Evolutionary conservation across 176 grass and related monocot species (phyloP).

Genomic region (Eragrostis nindensis): DNA sequence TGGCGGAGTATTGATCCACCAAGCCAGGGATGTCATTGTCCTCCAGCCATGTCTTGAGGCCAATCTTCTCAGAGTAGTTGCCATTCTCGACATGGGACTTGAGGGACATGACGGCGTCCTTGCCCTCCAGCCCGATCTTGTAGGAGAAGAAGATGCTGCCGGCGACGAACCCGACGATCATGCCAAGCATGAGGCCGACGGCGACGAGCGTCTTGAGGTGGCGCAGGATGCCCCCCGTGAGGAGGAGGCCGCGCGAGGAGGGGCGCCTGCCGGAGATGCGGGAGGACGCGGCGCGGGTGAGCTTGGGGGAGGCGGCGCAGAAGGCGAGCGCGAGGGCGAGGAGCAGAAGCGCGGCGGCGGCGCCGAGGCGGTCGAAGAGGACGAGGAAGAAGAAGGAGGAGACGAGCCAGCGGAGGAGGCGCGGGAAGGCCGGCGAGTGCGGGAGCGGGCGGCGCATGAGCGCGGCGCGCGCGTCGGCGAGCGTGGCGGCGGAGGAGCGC

Average conservation of each 20-base stretch:
- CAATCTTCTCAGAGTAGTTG: slow-evolving; percentile 91
- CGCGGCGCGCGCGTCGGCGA: slow-evolving; percentile 74
- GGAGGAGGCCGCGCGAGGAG: slow-evolving; percentile 29
- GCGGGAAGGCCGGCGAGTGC: slow-evolving; percentile 63
- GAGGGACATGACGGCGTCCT: slow-evolving; percentile 81
- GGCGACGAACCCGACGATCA: slow-evolving; percentile 70
- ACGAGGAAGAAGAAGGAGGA: slow-evolving; percentile 80
- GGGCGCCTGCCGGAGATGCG: slow-evolving; percentile 34
- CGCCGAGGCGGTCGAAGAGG: slow-evolving; percentile 63
- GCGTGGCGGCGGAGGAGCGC: slow-evolving; percentile 58
- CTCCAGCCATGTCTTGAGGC: slow-evolving; percentile 89
- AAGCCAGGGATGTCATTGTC: slow-evolving; percentile 84
- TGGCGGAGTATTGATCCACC: slow-evolving; percentile 80
- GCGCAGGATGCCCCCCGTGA: slow-evolving; percentile 59
- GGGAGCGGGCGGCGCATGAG: slow-evolving; percentile 64
- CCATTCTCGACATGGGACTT: slow-evolving; percentile 88
- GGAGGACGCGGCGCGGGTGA: slow-evolving; percentile 38
- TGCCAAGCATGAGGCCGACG: slow-evolving; percentile 69
- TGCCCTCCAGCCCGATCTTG: slow-evolving; percentile 95
- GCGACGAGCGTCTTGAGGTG: slow-evolving; percentile 78
- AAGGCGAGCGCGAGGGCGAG: slow-evolving; percentile 47
- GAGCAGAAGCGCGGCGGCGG: slow-evolving; percentile 45
- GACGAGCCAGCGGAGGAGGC: slow-evolving; percentile 83
- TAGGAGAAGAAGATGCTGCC: slow-evolving; percentile 93
- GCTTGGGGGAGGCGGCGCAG: slow-evolving; percentile 54